A percentile compares a stretch with the other conserved stretches of the same genome.
phyloP scores from a whole-genome alignment of 345 rosid species.

The Lepidium didymum region DNA sequence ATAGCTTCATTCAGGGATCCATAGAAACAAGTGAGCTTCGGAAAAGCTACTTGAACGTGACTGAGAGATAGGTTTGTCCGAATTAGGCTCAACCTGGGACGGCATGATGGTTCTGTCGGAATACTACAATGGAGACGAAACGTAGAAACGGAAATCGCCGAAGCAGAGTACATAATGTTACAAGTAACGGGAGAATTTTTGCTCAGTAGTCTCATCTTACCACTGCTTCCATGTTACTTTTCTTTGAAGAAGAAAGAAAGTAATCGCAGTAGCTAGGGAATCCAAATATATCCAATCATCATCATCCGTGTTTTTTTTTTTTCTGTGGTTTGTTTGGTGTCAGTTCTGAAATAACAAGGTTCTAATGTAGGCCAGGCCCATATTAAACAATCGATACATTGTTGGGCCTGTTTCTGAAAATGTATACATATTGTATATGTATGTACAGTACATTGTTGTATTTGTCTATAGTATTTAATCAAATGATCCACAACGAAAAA shows the following conservation, averaged over 20 bases:
- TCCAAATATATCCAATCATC: neutral
- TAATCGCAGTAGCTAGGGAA: neutral
- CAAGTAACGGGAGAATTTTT: neutral
- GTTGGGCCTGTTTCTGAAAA: neutral
- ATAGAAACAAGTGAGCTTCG: constrained; percentile 22
- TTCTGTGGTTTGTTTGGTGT: neutral
- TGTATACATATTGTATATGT: too few relatives aligned
- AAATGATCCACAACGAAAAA: neutral
- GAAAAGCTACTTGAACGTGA: constrained; percentile 14
- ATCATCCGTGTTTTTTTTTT: neutral
- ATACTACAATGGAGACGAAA: constrained; percentile 5
- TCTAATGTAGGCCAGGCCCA: constrained; percentile 2
- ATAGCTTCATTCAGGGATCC: constrained; percentile 39
- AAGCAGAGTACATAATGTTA: constrained; percentile 7
- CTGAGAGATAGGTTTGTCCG: constrained; percentile 17
- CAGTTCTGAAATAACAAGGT: neutral
- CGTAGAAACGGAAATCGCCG: constrained; percentile 20
- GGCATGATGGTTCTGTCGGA: neutral
- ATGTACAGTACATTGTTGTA: too few relatives aligned
- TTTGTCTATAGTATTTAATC: neutral
- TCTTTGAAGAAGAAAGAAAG: neutral
- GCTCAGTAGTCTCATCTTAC: neutral
- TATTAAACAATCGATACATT: neutral
- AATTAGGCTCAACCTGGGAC: constrained; percentile 7
- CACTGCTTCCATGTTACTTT: neutral